phyloP scores from a whole-genome alignment of 495 filamentous ascomycete species.

The Margaritispora aquatica region DNA sequence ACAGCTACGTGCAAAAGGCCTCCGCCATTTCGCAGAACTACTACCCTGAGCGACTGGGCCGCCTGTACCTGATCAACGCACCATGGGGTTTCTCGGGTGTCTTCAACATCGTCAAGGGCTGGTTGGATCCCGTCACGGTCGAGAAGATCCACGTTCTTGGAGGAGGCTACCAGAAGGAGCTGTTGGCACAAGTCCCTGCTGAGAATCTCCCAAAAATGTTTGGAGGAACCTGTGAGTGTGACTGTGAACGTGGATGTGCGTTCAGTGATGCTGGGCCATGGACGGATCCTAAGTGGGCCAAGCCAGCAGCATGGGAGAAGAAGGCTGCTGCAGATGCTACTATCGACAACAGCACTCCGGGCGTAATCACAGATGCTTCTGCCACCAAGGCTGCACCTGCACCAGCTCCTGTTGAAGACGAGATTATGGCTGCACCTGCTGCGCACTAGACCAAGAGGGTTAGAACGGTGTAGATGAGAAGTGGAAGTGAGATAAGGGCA shows the following conservation, averaged over 20 bases:
- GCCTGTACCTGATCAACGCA: constrained; percentile 94
- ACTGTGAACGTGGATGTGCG: constrained; percentile 77
- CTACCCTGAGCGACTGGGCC: constrained; percentile 88
- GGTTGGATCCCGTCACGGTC: constrained; percentile 94
- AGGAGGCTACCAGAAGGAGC: constrained; percentile 69
- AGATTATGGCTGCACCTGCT: constrained; percentile 20
- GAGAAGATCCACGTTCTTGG: constrained; percentile 93
- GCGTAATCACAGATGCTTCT: constrained; percentile 10
- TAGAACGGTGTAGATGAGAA: neutral
- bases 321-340: neutral
- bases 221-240: constrained; percentile 77
- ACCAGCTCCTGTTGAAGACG: constrained; percentile 5
- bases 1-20: constrained; percentile 62
- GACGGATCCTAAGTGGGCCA: constrained; percentile 71
- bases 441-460: constrained; percentile 7
- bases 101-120: constrained; percentile 80
- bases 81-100: constrained; percentile 86
- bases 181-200: constrained; percentile 75
- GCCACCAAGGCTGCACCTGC: neutral
- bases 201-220: constrained; percentile 89
- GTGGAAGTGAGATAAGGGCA: neutral
- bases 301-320: constrained; percentile 57
- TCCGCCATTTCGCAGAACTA: constrained; percentile 82
- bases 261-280: constrained; percentile 90
- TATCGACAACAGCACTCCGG: constrained; percentile 17